Evolutionary conservation across 2,329 filamentous ascomycete genomes (phyloP).

Genomic region (Sporothrix dimorphospora): DNA sequence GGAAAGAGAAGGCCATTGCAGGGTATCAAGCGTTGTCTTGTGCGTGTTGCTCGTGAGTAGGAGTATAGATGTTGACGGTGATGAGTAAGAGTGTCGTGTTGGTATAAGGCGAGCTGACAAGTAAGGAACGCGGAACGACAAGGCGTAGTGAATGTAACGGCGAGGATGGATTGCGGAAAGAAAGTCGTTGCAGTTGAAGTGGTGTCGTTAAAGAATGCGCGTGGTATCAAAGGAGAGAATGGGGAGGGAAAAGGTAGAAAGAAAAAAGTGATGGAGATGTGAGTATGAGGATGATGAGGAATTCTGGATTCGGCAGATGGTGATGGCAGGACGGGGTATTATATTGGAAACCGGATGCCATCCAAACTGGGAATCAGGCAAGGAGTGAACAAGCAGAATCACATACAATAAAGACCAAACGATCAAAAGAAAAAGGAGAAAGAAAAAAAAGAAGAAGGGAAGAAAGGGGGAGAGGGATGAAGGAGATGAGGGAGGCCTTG

Average conservation of each 20-base stretch:
- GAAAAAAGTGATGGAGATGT: not conserved
- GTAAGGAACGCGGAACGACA: constrained; percentile 9
- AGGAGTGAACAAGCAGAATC: not conserved
- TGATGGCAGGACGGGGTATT: constrained; percentile 22
- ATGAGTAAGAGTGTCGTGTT: not conserved
- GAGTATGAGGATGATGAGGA: not conserved
- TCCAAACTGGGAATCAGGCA: constrained; percentile 12
- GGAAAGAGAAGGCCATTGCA: constrained; percentile 28
- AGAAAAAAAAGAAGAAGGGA: not conserved
- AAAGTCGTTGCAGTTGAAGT: constrained; percentile 9
- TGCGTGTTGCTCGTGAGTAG: not conserved
- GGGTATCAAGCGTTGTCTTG: not conserved
- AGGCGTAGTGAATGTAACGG: not conserved
- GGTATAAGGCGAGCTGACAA: not conserved
- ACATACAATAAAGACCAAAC: not conserved
- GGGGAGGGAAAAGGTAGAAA: not conserved
- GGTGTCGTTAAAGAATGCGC: not conserved
- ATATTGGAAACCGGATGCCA: constrained; percentile 11
- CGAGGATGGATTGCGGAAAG: not conserved
- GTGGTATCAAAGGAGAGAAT: not conserved
- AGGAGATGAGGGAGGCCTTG: constrained; percentile 26
- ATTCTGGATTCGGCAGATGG: constrained; percentile 14
- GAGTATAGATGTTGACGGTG: not conserved
- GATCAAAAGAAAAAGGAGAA: not conserved
- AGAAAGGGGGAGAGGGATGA: constrained; percentile 28